Evolutionary conservation across 495 filamentous ascomycete species (phyloP).

Genomic region (Podospora comata): DNA sequence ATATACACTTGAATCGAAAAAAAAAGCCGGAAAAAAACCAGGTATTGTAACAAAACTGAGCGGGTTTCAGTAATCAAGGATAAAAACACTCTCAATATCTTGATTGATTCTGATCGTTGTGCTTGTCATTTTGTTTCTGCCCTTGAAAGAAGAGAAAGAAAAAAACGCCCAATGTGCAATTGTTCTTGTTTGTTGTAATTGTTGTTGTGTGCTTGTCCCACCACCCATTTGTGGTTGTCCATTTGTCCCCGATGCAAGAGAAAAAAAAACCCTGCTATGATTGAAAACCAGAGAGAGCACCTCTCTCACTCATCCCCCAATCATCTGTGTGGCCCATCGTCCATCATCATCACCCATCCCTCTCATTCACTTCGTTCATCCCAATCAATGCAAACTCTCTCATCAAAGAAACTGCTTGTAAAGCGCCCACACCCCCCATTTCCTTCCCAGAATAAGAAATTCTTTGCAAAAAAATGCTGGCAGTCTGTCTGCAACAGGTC

Average conservation of each 20-base stretch:
- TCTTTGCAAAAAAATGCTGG: conserved; percentile 9
- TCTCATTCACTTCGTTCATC: conserved; percentile 4
- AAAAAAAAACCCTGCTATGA: not conserved
- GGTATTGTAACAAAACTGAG: too few species aligned
- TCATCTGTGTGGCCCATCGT: not conserved
- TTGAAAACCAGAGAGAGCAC: not conserved
- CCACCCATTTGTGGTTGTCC: not conserved
- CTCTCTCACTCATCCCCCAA: not conserved
- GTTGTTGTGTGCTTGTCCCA: not conserved
- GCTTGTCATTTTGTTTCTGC: not conserved
- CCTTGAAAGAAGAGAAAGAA: not conserved
- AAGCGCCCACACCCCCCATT: not conserved
- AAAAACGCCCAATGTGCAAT: not conserved
- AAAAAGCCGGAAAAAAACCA: not conserved
- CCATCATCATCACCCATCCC: not conserved
- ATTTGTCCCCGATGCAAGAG: not conserved
- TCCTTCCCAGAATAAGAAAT: not conserved
- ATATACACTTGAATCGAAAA: not conserved
- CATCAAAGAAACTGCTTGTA: not conserved
- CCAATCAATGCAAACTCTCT: not conserved
- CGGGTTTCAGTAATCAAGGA: not conserved
- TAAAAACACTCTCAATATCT: too few species aligned
- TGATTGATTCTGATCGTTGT: not conserved
- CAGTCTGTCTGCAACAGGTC: conserved; percentile 11
- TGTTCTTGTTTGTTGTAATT: not conserved